Evolutionary conservation across 2,329 filamentous ascomycete genomes (phyloP).

Genomic region (Fonsecaea monophora): DNA sequence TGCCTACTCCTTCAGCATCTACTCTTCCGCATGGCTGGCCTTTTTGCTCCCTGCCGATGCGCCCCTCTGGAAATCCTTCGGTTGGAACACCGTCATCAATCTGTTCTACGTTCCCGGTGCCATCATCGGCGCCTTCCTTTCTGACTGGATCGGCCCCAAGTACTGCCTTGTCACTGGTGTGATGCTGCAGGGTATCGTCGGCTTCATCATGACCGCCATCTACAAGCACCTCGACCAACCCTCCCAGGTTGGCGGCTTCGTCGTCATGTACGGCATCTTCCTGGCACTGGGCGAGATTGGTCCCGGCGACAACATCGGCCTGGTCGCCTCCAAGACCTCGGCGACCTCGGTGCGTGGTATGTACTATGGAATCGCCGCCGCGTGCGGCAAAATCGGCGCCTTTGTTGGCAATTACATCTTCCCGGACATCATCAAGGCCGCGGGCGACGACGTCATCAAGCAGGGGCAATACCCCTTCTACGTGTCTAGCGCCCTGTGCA

Average conservation of each 20-base stretch:
- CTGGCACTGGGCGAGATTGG: constrained; percentile 79
- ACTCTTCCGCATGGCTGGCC: constrained; percentile 67
- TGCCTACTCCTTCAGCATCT: constrained; percentile 83
- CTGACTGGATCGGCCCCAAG: constrained; percentile 79
- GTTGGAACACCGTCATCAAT: constrained; percentile 88
- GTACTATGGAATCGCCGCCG: constrained; percentile 64
- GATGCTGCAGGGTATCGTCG: constrained; percentile 73
- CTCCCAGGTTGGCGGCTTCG: constrained; percentile 74
- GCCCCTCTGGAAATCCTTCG: constrained; percentile 77
- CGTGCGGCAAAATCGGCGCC: constrained; percentile 61
- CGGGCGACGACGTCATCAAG: constrained; percentile 62
- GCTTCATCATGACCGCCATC: constrained; percentile 86
- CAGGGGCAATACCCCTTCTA: constrained; percentile 87
- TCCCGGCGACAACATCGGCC: constrained; percentile 88
- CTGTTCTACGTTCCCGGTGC: constrained; percentile 88
- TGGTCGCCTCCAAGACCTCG: constrained; percentile 84
- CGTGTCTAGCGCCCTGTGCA: constrained; percentile 76
- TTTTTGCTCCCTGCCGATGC: constrained; percentile 67
- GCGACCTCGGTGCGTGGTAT: constrained; percentile 86
- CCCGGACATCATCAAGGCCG: constrained; percentile 66
- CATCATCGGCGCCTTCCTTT: constrained; percentile 75
- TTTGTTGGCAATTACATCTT: constrained; percentile 88
- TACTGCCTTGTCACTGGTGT: constrained; percentile 76
- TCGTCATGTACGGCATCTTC: constrained; percentile 81
- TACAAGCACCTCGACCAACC: constrained; percentile 73